phyloP scores from a whole-genome alignment of 108 stramenopile species.

The Fragilaria radians region DNA sequence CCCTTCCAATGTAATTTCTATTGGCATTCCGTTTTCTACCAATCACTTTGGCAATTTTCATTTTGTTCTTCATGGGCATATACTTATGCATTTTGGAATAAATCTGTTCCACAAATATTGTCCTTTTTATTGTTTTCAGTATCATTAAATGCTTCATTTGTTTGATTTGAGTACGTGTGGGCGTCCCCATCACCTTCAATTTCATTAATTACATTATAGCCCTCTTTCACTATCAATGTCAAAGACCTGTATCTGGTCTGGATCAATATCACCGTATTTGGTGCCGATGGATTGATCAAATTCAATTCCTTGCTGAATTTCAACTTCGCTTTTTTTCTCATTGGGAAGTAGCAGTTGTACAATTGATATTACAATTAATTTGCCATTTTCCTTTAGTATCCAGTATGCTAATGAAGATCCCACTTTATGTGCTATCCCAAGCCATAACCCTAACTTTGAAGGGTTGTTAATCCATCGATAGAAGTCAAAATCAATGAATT shows the following conservation, averaged over 20 bases:
- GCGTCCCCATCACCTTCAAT: slow-evolving; percentile 18
- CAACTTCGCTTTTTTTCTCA: slow-evolving; percentile 7
- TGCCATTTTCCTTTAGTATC: slow-evolving; percentile 26
- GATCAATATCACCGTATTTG: slow-evolving; percentile 4
- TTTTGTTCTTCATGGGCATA: slow-evolving; percentile 2
- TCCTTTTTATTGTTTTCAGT: slow-evolving; percentile 17
- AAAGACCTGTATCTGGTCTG: neutral
- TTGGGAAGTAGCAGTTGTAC: slow-evolving; percentile 11
- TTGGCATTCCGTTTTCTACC: slow-evolving; percentile 15
- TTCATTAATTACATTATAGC: slow-evolving; percentile 1
- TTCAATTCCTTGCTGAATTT: slow-evolving; percentile 6
- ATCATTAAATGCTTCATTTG: slow-evolving; percentile 4
- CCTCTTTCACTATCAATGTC: slow-evolving; percentile 2
- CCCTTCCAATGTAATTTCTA: slow-evolving; percentile 25
- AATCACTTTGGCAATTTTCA: too few species aligned
- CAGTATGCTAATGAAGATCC: slow-evolving; percentile 28
- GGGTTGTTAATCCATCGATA: slow-evolving; percentile 37
- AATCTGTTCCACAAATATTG: slow-evolving; percentile 25
- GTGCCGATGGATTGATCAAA: neutral
- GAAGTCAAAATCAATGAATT: slow-evolving; percentile 29
- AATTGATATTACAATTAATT: slow-evolving; percentile 14
- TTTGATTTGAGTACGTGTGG: slow-evolving; percentile 6
- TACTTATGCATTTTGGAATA: slow-evolving; percentile 20
- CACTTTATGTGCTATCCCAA: slow-evolving; percentile 26
- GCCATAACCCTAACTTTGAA: slow-evolving; percentile 5